phyloP scores from a whole-genome alignment of 225 moss, liverwort and hornwort species.

The Bryoerythrophyllum caledonicum region DNA sequence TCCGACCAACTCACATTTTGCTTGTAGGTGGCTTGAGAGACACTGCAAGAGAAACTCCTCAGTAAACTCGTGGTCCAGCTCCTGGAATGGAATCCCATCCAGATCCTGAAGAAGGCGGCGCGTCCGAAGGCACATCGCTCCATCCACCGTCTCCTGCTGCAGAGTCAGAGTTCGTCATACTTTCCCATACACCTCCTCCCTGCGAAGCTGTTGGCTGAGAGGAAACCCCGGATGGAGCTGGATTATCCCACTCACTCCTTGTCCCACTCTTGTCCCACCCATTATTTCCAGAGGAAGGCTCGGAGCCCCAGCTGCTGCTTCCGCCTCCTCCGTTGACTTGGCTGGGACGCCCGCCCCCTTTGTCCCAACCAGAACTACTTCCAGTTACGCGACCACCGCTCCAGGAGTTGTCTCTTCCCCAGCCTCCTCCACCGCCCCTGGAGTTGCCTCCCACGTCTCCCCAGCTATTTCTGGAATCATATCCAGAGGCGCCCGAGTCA shows the following conservation, averaged over 20 bases:
- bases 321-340: conserved; percentile 40
- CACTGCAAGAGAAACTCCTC: background rate
- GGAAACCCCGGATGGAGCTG: conserved; percentile 35
- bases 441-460: conserved; percentile 42
- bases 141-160: conserved; percentile 41
- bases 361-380: conserved; percentile 46
- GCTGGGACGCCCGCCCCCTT: conserved; percentile 45
- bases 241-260: conserved; percentile 53
- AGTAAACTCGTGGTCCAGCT: conserved; percentile 49
- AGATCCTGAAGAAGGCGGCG: conserved; percentile 33
- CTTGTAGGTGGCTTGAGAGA: background rate
- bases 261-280: conserved; percentile 57
- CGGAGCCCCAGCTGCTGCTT: conserved; percentile 71
- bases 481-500: conserved; percentile 55
- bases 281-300: conserved; percentile 38
- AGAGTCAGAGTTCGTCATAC: conserved; percentile 32
- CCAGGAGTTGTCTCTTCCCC: conserved; percentile 52
- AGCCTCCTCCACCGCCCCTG: conserved; percentile 42
- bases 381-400: conserved; percentile 49
- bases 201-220: conserved; percentile 32
- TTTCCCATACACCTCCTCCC: conserved; percentile 46
- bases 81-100: conserved; percentile 46
- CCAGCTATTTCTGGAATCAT: conserved; percentile 60
- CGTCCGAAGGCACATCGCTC: conserved; percentile 35
- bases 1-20: conserved; percentile 20